These are phyloP conservation scores for Tagetes patula DNA, from an alignment of 129 eudicot species.

Conservation along the genomic window DNA sequence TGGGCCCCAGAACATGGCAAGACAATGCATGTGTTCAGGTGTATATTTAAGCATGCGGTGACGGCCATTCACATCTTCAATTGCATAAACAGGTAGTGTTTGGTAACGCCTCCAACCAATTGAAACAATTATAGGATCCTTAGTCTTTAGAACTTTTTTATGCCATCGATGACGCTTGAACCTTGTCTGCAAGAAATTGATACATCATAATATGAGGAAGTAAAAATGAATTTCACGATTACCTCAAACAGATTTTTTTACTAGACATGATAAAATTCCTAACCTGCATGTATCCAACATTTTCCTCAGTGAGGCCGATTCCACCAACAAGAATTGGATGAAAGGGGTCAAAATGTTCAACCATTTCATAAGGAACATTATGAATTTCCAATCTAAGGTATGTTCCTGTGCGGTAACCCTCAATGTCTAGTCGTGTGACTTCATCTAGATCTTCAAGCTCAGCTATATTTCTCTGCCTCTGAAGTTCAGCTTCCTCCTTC, in stretches of 20 bases:
- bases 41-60: slow-evolving; percentile 94
- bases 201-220: background rate
- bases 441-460: slow-evolving; percentile 89
- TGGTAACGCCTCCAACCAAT: slow-evolving; percentile 99
- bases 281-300: slow-evolving; percentile 99
- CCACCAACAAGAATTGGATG: slow-evolving; percentile 96
- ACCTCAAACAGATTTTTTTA: slow-evolving; percentile 6
- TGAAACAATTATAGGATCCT: slow-evolving; percentile 89
- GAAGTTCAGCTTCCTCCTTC: slow-evolving; percentile 90
- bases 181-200: slow-evolving; percentile 50
- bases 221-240: background rate
- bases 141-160: slow-evolving; percentile 78
- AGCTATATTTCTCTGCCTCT: slow-evolving; percentile 72
- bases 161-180: slow-evolving; percentile 97
- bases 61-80: slow-evolving; percentile 84
- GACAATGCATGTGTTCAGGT: slow-evolving; percentile 97
- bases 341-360: slow-evolving; percentile 88
- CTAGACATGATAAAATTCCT: slow-evolving; percentile 12
- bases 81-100: slow-evolving; percentile 82
- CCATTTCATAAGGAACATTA: slow-evolving; percentile 91
- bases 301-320: slow-evolving; percentile 84
- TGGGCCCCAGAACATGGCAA: slow-evolving; percentile 98
- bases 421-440: slow-evolving; percentile 71
- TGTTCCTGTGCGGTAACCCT: slow-evolving; percentile 89
- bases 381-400: slow-evolving; percentile 82